These are phyloP conservation scores for Calocybe cyanea DNA, from an alignment of 768 basidiomycete species.

Conservation along the genomic window DNA sequence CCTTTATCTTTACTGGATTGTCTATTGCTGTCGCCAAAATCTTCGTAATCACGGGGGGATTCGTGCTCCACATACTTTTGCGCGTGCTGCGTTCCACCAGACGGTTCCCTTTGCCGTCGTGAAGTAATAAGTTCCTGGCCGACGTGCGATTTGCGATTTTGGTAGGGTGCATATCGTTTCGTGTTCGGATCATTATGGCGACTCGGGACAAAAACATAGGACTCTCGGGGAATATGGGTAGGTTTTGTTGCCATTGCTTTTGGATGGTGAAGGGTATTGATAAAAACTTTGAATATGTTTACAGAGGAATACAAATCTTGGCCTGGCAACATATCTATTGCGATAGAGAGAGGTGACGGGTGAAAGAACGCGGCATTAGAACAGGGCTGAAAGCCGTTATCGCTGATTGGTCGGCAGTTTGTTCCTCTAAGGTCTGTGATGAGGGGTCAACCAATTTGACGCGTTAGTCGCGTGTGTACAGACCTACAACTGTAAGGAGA, in stretches of 20 bases:
- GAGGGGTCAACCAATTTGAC: slow-evolving; percentile 9
- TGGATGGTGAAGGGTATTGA: slow-evolving; percentile 20
- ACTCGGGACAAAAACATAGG: slow-evolving; percentile 9
- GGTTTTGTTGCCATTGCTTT: background rate
- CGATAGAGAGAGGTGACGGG: slow-evolving; percentile 34
- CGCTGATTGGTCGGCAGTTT: slow-evolving; percentile 25
- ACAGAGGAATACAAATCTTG: slow-evolving; percentile 16
- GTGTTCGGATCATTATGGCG: background rate
- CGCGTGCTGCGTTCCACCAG: too few species aligned
- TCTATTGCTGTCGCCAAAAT: too few species aligned
- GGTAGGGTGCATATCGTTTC: background rate
- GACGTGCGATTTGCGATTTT: background rate
- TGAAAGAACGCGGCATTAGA: slow-evolving; percentile 32
- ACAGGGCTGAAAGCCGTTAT: slow-evolving; percentile 22
- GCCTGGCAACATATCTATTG: slow-evolving; percentile 24
- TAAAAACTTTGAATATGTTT: slow-evolving; percentile 19
- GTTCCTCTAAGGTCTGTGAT: slow-evolving; percentile 48
- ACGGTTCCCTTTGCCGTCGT: too few species aligned
- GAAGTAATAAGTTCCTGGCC: too few species aligned
- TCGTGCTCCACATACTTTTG: too few species aligned
- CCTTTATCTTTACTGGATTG: too few species aligned
- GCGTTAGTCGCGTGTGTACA: slow-evolving; percentile 19
- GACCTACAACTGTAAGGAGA: slow-evolving; percentile 60
- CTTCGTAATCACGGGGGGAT: too few species aligned
- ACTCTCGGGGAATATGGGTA: slow-evolving; percentile 11